Conservation (phyloP, 345 rosid genomes). For the Euclidium syriacum region DNA sequence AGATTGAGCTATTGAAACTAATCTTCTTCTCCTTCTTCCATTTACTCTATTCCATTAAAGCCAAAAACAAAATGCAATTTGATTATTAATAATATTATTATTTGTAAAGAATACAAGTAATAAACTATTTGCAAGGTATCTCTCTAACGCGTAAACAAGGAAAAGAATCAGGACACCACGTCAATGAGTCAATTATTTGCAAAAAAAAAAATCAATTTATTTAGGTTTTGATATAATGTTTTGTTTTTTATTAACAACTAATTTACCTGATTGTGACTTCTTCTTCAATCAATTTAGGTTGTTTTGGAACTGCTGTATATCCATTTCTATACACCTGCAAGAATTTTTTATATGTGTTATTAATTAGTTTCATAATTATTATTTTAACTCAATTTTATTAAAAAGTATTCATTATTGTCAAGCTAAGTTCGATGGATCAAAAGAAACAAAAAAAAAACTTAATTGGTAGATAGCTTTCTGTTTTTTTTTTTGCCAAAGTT, state of each 20-base stretch:
- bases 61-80: conserved; percentile 22
- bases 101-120: conserved; percentile 5
- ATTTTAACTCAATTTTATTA: background rate
- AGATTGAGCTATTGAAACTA: conserved; percentile 5
- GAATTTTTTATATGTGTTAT: background rate
- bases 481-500: too few species aligned
- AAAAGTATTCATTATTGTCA: too few species aligned
- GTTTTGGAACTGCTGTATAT: conserved; percentile 59
- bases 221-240: background rate
- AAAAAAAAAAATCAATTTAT: background rate
- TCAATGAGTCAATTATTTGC: conserved; percentile 22
- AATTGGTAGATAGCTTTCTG: too few species aligned
- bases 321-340: conserved; percentile 72
- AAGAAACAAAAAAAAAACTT: too few species aligned
- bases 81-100: conserved; percentile 44
- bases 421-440: too few species aligned
- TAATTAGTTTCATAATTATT: background rate
- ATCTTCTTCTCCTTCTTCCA: conserved; percentile 26
- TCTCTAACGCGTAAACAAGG: conserved; percentile 6
- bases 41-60: conserved; percentile 17
- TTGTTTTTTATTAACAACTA: too few species aligned
- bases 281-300: conserved; percentile 46
- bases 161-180: conserved; percentile 20
- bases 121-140: conserved; percentile 14
- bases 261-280: conserved; percentile 59